phyloP scores from a whole-genome alignment of 2,329 filamentous ascomycete species.

The Neobulgaria alba region DNA sequence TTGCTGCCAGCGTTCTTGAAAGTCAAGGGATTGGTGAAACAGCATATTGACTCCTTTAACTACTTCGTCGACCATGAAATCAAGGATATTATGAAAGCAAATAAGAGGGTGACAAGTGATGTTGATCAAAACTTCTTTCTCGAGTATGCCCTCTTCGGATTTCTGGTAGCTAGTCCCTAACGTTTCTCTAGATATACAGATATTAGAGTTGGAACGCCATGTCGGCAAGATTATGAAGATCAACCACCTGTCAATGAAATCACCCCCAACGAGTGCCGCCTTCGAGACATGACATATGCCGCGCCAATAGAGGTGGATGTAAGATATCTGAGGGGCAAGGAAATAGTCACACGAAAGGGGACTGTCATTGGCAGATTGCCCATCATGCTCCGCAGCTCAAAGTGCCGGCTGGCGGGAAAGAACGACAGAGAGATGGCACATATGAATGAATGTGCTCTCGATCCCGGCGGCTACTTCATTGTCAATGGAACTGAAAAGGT shows the following conservation, averaged over 20 bases:
- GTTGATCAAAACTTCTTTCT: constrained; percentile 89
- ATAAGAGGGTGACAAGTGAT: constrained; percentile 81
- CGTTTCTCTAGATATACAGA: constrained; percentile 62
- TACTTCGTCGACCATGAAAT: constrained; percentile 96
- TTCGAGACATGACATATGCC: constrained; percentile 96
- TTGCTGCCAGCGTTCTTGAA: constrained; percentile 94
- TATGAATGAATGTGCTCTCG: constrained; percentile 91
- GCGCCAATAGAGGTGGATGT: constrained; percentile 92
- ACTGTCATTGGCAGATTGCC: constrained; percentile 85
- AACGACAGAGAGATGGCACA: constrained; percentile 81
- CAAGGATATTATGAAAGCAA: constrained; percentile 92
- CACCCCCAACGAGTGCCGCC: constrained; percentile 90
- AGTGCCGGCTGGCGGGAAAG: constrained; percentile 77
- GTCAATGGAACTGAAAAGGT: constrained; percentile 98
- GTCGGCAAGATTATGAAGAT: constrained; percentile 68
- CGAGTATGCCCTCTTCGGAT: constrained; percentile 41
- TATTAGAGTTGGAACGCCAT: constrained; percentile 77
- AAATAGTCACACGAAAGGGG: constrained; percentile 63
- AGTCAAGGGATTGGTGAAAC: constrained; percentile 90
- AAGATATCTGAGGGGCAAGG: constrained; percentile 75
- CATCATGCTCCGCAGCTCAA: constrained; percentile 93
- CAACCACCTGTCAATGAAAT: constrained; percentile 63
- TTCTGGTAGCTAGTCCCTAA: no score
- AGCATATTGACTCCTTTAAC: constrained; percentile 87
- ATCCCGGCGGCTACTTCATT: constrained; percentile 96